These are phyloP conservation scores for Breviolum minutum DNA, from an alignment of 73 alveolate species.

Conservation along the genomic window DNA sequence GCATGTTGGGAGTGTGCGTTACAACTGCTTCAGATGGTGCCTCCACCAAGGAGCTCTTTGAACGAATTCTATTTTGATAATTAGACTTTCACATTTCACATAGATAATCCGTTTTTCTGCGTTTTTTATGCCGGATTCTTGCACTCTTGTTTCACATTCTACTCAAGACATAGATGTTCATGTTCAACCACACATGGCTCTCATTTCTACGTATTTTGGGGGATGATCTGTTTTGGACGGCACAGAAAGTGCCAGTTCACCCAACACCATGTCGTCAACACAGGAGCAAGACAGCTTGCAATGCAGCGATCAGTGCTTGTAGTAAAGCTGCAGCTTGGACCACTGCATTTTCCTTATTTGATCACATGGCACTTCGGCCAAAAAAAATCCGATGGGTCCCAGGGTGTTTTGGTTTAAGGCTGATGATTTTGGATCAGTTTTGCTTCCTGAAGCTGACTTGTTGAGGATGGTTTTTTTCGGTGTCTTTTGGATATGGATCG, in stretches of 20 bases:
- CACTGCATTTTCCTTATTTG: background rate
- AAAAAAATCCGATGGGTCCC: background rate
- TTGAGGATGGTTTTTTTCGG: background rate
- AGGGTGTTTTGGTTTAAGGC: background rate
- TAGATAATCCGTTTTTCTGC: background rate
- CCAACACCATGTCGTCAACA: background rate
- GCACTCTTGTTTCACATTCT: too few species aligned
- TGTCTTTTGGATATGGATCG: too few species aligned
- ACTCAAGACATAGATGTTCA: background rate
- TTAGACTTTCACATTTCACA: too few species aligned
- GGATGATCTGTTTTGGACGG: background rate
- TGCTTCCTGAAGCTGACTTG: background rate
- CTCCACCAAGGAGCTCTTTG: background rate
- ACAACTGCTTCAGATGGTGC: background rate
- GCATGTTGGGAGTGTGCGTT: constrained; percentile 48
- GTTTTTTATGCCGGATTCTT: background rate
- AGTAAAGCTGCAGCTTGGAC: constrained; percentile 55
- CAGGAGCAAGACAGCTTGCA: background rate
- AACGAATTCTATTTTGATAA: too few species aligned
- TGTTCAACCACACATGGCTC: too few species aligned
- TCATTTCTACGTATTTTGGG: too few species aligned
- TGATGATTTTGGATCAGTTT: background rate
- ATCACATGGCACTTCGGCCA: constrained; percentile 6
- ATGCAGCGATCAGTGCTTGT: constrained; percentile 82
- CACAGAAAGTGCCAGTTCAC: background rate